Evolutionary conservation across 2,329 filamentous ascomycete species (phyloP).

Genomic region (Alternaria atra): DNA sequence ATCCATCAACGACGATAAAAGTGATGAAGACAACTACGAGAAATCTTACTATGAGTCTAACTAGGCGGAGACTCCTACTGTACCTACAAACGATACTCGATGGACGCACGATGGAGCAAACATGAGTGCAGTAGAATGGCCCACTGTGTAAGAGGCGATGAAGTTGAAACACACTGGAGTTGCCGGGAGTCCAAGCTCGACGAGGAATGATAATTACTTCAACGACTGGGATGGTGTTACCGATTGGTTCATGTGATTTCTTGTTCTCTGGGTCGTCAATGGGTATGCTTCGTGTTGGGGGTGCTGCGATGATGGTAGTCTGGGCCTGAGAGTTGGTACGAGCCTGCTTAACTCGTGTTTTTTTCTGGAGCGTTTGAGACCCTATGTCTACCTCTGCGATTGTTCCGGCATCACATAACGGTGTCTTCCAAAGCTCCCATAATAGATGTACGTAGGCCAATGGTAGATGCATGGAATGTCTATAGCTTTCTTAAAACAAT

Average conservation of each 20-base stretch:
- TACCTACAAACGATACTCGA: background rate
- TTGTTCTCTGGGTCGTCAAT: background rate
- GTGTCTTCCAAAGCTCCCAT: background rate
- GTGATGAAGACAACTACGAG: background rate
- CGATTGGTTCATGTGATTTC: conserved; percentile 20
- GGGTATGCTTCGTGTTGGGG: background rate
- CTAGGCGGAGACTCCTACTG: conserved; percentile 1
- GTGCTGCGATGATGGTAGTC: background rate
- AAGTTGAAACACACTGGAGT: background rate
- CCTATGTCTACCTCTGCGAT: background rate
- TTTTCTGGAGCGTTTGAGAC: background rate
- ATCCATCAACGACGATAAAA: background rate
- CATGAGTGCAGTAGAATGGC: conserved; percentile 27
- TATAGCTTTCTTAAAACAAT: background rate
- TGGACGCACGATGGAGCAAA: background rate
- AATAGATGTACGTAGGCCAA: background rate
- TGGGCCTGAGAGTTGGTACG: background rate
- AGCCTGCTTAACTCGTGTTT: background rate
- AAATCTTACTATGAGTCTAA: background rate
- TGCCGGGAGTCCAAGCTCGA: background rate
- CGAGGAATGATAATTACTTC: conserved; percentile 6
- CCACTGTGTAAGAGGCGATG: conserved; percentile 24
- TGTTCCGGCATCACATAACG: background rate
- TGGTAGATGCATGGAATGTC: background rate
- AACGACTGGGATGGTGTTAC: conserved; percentile 20